These are phyloP conservation scores for Leucocoprinus leucothites DNA, from an alignment of 768 basidiomycete species.

Conservation along the genomic window DNA sequence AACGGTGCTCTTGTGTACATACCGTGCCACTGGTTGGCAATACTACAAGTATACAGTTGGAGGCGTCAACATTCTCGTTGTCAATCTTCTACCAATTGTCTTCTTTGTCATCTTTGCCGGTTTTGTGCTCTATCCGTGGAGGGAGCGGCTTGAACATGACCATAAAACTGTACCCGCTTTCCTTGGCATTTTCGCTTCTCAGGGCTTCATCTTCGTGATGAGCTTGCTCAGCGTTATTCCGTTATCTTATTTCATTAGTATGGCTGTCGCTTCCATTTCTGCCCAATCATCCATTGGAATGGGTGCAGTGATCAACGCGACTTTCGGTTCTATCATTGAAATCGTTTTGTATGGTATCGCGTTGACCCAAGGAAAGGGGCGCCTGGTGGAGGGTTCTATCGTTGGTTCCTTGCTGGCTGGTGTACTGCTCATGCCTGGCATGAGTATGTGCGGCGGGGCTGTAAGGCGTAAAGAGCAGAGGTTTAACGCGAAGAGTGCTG, in stretches of 20 bases:
- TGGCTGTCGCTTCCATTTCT: conserved; percentile 99
- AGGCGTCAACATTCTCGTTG: conserved; percentile 96
- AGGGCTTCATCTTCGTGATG: conserved; percentile 78
- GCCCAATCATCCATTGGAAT: conserved; percentile 98
- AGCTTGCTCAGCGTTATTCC: conserved; percentile 92
- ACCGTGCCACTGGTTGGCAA: conserved; percentile 82
- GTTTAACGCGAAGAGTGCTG: conserved; percentile 99
- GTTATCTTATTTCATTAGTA: conserved; percentile 97
- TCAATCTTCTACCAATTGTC: conserved; percentile 90
- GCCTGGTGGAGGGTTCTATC: conserved; percentile 95
- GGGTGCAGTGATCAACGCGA: conserved; percentile 99
- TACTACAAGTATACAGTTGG: conserved; percentile 99
- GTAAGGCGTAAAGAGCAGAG: conserved; percentile 90
- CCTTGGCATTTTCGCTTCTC: conserved; percentile 67
- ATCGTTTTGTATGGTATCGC: conserved; percentile 91
- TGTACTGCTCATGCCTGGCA: conserved; percentile 94
- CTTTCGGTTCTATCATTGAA: conserved; percentile 98
- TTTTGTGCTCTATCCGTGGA: conserved; percentile 71
- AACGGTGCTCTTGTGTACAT: conserved; percentile 92
- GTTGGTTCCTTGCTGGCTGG: conserved; percentile 94
- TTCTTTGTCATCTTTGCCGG: conserved; percentile 97
- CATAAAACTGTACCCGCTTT: conserved; percentile 61
- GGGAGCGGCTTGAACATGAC: conserved; percentile 54
- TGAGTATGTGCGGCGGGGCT: conserved; percentile 92
- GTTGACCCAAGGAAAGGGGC: conserved; percentile 86